Percentiles rank a stretch among this genome's conserved stretches.
Conservation (phyloP, 768 basidiomycete species). For the Lyophyllum shimeji region DNA sequence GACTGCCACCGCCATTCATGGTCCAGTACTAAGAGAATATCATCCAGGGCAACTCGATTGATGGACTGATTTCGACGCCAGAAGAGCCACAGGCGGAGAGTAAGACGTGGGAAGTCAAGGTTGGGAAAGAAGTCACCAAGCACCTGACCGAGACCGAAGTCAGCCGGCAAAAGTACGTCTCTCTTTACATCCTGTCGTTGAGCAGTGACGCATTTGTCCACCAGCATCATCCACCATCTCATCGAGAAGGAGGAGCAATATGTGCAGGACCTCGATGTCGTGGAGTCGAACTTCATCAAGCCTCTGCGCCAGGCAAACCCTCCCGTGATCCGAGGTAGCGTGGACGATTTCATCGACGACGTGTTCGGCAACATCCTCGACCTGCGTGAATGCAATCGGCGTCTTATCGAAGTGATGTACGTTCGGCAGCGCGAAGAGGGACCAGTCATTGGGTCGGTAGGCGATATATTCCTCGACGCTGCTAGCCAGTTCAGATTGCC, state of each 20-base stretch:
- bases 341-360: constrained; percentile 86
- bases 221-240: constrained; percentile 80
- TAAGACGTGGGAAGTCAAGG: constrained; percentile 47
- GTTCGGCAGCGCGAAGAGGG: constrained; percentile 85
- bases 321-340: constrained; percentile 42
- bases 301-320: constrained; percentile 47
- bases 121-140: constrained; percentile 36
- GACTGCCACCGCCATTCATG: not conserved
- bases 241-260: constrained; percentile 90
- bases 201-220: not conserved
- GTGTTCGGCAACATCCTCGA: constrained; percentile 90
- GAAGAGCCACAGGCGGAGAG: constrained; percentile 31
- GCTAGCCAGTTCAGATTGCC: constrained; percentile 85
- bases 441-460: constrained; percentile 80
- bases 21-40: not conserved
- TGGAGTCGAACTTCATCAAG: constrained; percentile 65
- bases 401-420: constrained; percentile 82
- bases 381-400: constrained; percentile 79
- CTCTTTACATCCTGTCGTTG: not conserved
- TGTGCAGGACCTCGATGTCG: constrained; percentile 79
- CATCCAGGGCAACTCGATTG: constrained; percentile 31
- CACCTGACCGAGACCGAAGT: constrained; percentile 76
- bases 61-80: constrained; percentile 23
- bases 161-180: constrained; percentile 68
- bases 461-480: constrained; percentile 85